Evolutionary conservation across 2,329 filamentous ascomycete species (phyloP), one percentile per base, ranked within the genome.

Genomic region (Ophiostoma quercus): DNA sequence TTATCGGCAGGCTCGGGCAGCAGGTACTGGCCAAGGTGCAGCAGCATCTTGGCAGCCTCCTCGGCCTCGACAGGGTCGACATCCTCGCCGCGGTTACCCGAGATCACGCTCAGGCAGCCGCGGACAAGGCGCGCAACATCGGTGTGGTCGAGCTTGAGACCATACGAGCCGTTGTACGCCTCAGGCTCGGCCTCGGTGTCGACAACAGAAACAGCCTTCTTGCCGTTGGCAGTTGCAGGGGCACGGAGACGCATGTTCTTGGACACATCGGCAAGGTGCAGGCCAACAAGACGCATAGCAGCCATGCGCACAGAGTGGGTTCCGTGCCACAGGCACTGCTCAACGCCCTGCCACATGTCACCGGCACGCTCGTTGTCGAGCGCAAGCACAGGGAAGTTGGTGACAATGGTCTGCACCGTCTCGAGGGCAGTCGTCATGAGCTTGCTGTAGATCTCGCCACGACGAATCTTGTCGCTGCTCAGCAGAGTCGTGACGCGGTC

Each of bases 201-300:
- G 32, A 32, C 67, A 0, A 25, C 29, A 29, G 65, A 19, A 34
- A 32, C 57, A 16, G 25, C 57, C 57, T 62, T 57, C 51, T 57
- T 57, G 2, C 51, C 51, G 22, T 57, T 57, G 8, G 51, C 7
- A 8, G 51, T 4, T 4, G 14, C 16, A 25, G 37, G 22, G 34
- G 39, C 14, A 22, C 3, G 1, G 32, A 14, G n/a, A 25, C 65
- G 65, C 63, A 86, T 88, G 11, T 85, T 85, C 71, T 85, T 84
- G 29, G 90, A 91, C 73, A 96, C 88, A 77, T 97, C 91, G 3
- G 88, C 86, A 74, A 97, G 88, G 79, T 92, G 95, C n/a, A 85
- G 83, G 66, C 90, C 90, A 57, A 94, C 81, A 22, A 98, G 82
- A 71, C 87, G 89, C 12, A 93, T 87, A 22, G 92, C 87, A 8